phyloP scores from a whole-genome alignment of 2,329 filamentous ascomycete genomes.

The Fusarium citri region DNA sequence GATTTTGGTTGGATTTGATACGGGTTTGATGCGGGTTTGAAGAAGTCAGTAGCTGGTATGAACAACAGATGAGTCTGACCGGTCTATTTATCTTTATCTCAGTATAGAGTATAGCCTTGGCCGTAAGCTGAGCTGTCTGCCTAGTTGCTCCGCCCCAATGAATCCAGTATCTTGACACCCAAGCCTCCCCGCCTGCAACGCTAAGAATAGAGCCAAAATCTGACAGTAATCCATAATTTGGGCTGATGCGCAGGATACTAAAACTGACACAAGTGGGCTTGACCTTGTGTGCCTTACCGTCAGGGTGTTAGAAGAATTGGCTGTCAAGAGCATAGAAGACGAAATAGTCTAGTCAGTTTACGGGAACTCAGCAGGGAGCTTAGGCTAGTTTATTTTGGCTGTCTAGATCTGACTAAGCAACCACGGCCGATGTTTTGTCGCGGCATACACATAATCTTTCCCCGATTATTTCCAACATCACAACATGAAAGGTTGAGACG shows the following conservation, averaged over 20 bases:
- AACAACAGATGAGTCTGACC: not conserved
- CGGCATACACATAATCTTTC: not conserved
- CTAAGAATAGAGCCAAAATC: not conserved
- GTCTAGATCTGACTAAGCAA: not conserved
- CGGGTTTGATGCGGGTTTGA: too few species aligned
- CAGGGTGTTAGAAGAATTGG: not conserved
- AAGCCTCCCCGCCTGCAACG: not conserved
- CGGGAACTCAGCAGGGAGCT: not conserved
- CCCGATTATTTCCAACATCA: not conserved
- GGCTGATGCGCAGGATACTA: not conserved
- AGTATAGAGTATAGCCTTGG: too few species aligned
- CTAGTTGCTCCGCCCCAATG: conserved; percentile 3
- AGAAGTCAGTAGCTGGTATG: not conserved
- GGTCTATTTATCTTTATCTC: not conserved
- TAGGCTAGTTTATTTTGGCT: not conserved
- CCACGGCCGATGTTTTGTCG: not conserved
- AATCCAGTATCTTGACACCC: not conserved
- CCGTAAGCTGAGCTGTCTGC: conserved; percentile 10
- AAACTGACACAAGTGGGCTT: not conserved
- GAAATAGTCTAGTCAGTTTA: not conserved
- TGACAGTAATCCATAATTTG: not conserved
- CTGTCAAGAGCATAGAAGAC: not conserved
- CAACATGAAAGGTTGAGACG: not conserved
- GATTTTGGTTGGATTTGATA: too few species aligned
- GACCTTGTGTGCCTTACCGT: not conserved